These are phyloP conservation scores for Parmales sp. DNA, from an alignment of 108 stramenopile genomes.

Conservation along the genomic window DNA sequence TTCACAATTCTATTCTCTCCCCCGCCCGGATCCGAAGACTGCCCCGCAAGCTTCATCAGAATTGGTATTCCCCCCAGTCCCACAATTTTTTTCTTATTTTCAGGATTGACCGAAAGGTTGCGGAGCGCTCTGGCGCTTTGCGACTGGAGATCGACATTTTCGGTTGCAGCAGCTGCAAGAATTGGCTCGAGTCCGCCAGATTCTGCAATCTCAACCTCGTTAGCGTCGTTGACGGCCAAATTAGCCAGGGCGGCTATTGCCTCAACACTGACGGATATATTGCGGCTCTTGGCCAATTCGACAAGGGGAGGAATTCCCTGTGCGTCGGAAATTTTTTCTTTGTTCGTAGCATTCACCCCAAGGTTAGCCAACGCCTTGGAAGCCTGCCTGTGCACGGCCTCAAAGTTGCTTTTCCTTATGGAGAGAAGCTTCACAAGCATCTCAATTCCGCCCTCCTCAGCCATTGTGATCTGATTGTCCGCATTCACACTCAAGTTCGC, in stretches of 20 bases:
- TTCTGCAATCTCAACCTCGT: slow-evolving; percentile 35
- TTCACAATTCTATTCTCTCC: not conserved
- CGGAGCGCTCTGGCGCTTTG: slow-evolving; percentile 46
- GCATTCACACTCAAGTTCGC: slow-evolving; percentile 47
- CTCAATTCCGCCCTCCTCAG: slow-evolving; percentile 42
- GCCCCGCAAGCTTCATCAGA: not conserved
- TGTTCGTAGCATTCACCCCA: slow-evolving; percentile 41
- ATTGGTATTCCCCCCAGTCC: slow-evolving; percentile 11
- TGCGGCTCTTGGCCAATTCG: slow-evolving; percentile 15
- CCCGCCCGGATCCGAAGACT: too few species aligned
- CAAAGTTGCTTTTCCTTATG: not conserved
- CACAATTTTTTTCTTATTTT: slow-evolving; percentile 21
- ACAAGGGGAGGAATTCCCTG: slow-evolving; percentile 36
- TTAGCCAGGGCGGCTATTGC: slow-evolving; percentile 56
- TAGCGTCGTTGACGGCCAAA: slow-evolving; percentile 48
- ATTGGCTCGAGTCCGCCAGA: slow-evolving; percentile 33
- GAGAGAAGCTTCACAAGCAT: slow-evolving; percentile 32
- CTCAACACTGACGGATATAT: slow-evolving; percentile 33
- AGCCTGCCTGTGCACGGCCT: slow-evolving; percentile 35
- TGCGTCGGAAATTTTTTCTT: slow-evolving; percentile 26
- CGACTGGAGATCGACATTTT: slow-evolving; percentile 26
- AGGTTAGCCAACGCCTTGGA: slow-evolving; percentile 50
- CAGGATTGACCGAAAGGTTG: slow-evolving; percentile 40
- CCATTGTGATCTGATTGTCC: slow-evolving; percentile 41
- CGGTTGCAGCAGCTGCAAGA: slow-evolving; percentile 20